These are phyloP conservation scores for Ganoderma lingzhi DNA, from an alignment of 1,284 basidiomycete species.

Conservation along the genomic window DNA sequence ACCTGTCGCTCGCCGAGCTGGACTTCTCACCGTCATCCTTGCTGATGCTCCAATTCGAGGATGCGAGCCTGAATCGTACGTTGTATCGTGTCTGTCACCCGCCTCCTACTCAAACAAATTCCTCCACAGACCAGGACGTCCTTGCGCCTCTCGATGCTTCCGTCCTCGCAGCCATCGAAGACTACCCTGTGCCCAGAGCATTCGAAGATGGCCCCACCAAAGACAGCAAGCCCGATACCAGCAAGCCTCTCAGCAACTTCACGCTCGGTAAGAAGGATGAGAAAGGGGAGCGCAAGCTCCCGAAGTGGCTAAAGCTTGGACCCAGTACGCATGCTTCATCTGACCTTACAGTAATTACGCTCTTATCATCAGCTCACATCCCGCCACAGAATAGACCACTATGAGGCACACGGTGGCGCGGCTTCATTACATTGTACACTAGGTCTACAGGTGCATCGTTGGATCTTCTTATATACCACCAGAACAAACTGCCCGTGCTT, in stretches of 20 bases:
- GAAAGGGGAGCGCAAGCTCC: slow-evolving; percentile 63
- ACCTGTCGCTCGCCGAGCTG: slow-evolving; percentile 73
- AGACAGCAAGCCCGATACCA: slow-evolving; percentile 31
- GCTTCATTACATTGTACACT: slow-evolving; percentile 9
- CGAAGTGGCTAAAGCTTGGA: slow-evolving; percentile 76
- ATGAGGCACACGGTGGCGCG: background rate
- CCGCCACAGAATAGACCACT: background rate
- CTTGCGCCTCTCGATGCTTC: slow-evolving; percentile 72
- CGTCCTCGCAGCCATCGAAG: slow-evolving; percentile 63
- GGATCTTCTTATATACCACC: slow-evolving; percentile 3
- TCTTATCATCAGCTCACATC: background rate
- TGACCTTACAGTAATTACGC: no score
- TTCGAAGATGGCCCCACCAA: slow-evolving; percentile 37
- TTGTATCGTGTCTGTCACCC: slow-evolving; percentile 11
- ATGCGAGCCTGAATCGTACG: slow-evolving; percentile 76
- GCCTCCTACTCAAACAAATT: background rate
- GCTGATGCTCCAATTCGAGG: slow-evolving; percentile 78
- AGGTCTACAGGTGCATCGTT: slow-evolving; percentile 2
- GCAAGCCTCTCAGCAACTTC: slow-evolving; percentile 33
- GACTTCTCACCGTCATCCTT: slow-evolving; percentile 79
- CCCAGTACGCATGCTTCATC: slow-evolving; percentile 33
- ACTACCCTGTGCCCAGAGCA: slow-evolving; percentile 63
- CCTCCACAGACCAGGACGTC: slow-evolving; percentile 41
- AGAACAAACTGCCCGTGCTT: background rate
- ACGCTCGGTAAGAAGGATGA: slow-evolving; percentile 11